Evolutionary conservation across 768 basidiomycete species (phyloP), one percentile per base, ranked within the genome.

Genomic region (Phlebiopsis flavidoalba): DNA sequence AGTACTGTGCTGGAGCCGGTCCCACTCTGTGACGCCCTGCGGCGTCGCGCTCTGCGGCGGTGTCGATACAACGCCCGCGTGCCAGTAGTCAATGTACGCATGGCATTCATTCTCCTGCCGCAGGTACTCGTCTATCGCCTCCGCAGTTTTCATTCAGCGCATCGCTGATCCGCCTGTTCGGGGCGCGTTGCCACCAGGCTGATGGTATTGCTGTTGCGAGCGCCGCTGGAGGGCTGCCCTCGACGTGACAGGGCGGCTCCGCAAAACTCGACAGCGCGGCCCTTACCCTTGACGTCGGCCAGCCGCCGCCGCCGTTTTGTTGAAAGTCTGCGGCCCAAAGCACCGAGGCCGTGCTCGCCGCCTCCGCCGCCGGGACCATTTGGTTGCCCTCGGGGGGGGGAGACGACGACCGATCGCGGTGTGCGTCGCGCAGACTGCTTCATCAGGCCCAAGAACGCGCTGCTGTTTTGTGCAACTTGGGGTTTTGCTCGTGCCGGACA

Each of bases 401-500:
- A n/a, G n/a, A 96, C 87, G 15, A 86, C 79, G 45, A 93, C 79
- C 67, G n/a, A n/a, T 89, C 82, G 8, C 86, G 83, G 72, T n/a
- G n/a, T n/a, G n/a, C n/a, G n/a, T 95, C 94, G 43, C 91, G 79
- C 58, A 97, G 74, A n/a, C 71, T 91, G 86, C 55, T 81, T 83
- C 94, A 97, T 96, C 26, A 97, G 79, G 21, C 80, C 80, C 79
- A 97, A 78, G 70, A 97, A 97, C 60, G 83, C 80, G 71, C 91
- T 93, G 35, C n/a, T n/a, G n/a, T n/a, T n/a, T 92, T 82, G 73
- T 84, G 80, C 68, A 97, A 94, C 71, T 96, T 97, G 37, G 87
- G 84, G 68, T 91, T 93, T 67, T 82, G 79, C 58, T 91, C 90
- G 60, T 87, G 74, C 67, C 82, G 78, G 50, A 95, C 82, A n/a